Evolutionary conservation across 768 basidiomycete species (phyloP).

Genomic region (Calocera viscosa): DNA sequence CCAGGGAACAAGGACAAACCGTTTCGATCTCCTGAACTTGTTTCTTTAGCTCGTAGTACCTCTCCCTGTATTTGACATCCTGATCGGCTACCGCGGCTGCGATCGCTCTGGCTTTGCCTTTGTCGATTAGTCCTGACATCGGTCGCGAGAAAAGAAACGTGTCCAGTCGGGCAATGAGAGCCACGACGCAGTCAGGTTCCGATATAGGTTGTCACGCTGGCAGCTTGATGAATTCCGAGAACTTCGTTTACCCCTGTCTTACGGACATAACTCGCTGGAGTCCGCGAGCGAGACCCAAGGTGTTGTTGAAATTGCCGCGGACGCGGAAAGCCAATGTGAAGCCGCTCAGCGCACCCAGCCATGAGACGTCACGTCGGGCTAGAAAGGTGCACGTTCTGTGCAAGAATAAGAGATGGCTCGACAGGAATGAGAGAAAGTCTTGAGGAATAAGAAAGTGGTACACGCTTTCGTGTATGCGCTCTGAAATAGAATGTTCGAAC

Average conservation of each 20-base stretch:
- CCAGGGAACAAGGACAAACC: slow-evolving; percentile 35
- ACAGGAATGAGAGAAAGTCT: no score
- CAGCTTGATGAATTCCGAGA: neutral
- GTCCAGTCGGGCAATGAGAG: neutral
- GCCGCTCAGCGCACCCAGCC: no score
- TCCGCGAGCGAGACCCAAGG: neutral
- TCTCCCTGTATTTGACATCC: slow-evolving; percentile 74
- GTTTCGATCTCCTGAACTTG: slow-evolving; percentile 79
- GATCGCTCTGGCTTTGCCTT: slow-evolving; percentile 37
- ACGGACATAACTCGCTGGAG: neutral
- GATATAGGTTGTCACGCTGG: no score
- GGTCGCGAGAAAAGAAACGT: neutral
- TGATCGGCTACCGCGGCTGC: slow-evolving; percentile 70
- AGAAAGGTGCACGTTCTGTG: no score
- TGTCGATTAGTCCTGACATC: slow-evolving; percentile 23
- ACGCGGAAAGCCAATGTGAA: no score
- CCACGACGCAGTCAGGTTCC: neutral
- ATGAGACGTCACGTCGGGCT: no score
- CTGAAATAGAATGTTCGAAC: no score
- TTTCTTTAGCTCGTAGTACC: slow-evolving; percentile 78
- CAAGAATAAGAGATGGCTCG: no score
- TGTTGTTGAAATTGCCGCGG: neutral
- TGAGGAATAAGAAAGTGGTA: no score
- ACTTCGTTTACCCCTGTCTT: neutral
- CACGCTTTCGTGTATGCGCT: no score